phyloP scores from a whole-genome alignment of 2,329 filamentous ascomycete species.

The Pseudogymnoascus sp. region DNA sequence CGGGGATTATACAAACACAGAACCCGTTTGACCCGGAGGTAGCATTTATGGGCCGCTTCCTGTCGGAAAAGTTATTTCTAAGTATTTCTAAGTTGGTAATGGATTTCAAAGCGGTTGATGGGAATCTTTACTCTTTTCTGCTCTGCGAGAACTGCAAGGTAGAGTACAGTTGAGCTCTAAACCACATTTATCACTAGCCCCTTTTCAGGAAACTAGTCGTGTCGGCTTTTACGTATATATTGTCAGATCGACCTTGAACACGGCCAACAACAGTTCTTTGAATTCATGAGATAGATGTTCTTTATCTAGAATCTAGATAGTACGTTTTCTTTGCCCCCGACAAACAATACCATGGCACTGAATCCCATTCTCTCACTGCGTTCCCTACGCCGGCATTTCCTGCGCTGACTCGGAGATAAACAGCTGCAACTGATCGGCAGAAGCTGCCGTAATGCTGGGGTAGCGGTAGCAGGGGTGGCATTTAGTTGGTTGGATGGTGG shows the following conservation, averaged over 20 bases:
- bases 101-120: not conserved
- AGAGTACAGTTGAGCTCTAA: not conserved
- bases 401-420: not conserved
- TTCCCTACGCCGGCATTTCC: not conserved
- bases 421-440: not conserved
- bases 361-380: not conserved
- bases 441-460: not conserved
- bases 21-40: not conserved
- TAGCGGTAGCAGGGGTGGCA: not conserved
- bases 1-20: not conserved
- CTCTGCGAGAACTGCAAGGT: not conserved
- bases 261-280: not conserved
- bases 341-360: not conserved
- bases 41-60: not conserved
- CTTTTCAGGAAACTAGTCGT: not conserved
- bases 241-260: not conserved
- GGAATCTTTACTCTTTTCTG: not conserved
- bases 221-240: not conserved
- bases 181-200: not conserved
- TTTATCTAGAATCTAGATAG: not conserved
- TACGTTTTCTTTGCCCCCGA: not conserved
- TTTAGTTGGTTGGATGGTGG: too few relatives aligned
- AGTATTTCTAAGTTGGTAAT: not conserved
- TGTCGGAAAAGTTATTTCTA: not conserved
- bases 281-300: not conserved